Base-by-base conservation (phyloP, 352 stramenopile species). In the Halophytophthora polymorphica region DNA sequence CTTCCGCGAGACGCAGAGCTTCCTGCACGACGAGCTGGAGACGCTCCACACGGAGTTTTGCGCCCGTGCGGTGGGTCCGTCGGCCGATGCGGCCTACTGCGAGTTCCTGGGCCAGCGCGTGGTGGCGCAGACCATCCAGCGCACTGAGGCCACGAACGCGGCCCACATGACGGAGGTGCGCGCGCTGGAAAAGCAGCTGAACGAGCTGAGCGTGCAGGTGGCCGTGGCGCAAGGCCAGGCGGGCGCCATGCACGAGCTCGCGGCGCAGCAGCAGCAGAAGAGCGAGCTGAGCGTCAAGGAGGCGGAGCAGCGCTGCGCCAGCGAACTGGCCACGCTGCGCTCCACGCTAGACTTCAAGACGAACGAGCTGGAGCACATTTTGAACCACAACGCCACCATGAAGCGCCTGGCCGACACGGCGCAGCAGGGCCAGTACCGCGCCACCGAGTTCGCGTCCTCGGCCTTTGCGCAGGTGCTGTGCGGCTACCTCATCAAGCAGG, bases 301-400 rank as follows among this genome's bases (percentile, higher is more conserved):
- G 47, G 75, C 76, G 14, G 82, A 93, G 50, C 73, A 87, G 56
- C 82, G 83, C 5, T 89, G 76, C 50, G 68, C 77, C 14, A 73
- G 69, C 19, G 80, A 94, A 54, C 67, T 93, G 34, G 51, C 76
- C 7, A 64, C 66, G 29, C 61, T 94, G 58, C 76, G 71, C 13
- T 78, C 82, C 22, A 84, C 77, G 28, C 54, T 94, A 23, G 83
- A 94, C 37, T 93, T 90, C 58, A 93, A 94, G 64, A 93, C 81
- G 14, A 88, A 91, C 54, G 83, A 94, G 58, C 61, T 94, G 15
- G 84, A 94, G 53, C 80, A 94, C 68, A 84, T 94, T 53, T 51
- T 93, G 40, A 90, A 88, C 58, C 82, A 94, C 62, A 94, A 94
- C 29, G 81, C 82, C 22, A 94, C 84, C n/a, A 70, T 94, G 64